Evolutionary conservation across 257 asterid species (phyloP), one percentile per base, ranked within the genome.

Genomic region (Handroanthus guayacan): DNA sequence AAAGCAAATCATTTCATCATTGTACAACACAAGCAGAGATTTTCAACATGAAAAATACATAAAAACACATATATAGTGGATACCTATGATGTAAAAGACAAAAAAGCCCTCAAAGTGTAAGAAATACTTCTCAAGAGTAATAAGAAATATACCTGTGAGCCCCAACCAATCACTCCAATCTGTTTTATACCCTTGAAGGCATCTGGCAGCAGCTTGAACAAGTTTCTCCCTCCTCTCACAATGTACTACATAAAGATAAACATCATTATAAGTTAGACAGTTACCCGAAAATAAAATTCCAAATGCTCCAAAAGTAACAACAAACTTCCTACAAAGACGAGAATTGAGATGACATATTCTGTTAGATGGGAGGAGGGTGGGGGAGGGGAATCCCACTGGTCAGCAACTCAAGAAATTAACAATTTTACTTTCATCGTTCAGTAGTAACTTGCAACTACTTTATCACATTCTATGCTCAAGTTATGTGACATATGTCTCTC

Each of bases 151-250:
- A 94, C 99, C 97, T 95, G 97, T 25, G 99, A 95, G 11, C 99
- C 99, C 99, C 99, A 95, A 60, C 99, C 99, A 57, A 95, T 92
- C 60, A 92, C 98, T 60, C 99, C 99, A 83, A 95, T 92, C 89
- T 95, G 99, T 84, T 92, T 95, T 51, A 95, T 79, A 13, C 97
- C 98, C 83, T 92, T 95, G 78, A 95, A 95, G 48, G 99, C 96
- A 71, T 91, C 96, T 0, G 98, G 98, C 87, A 95, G 81, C 77
- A 84, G 60, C 71, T 83, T 87, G 88, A 95, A 95, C 91, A 95
- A 83, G 72, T 95, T 83, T 80, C 98, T 95, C 16, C 99, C 99
- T 85, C 99, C 99, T 82, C 90, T 88, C 80, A 95, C 99, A 87
- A 95, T 92, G 87, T 82, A 92, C 99, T 92, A 50, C 83, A 84